A percentile compares a stretch with the other conserved stretches of the same genome.
phyloP scores from a whole-genome alignment of 768 basidiomycete species.

The Amanita rimosa region DNA sequence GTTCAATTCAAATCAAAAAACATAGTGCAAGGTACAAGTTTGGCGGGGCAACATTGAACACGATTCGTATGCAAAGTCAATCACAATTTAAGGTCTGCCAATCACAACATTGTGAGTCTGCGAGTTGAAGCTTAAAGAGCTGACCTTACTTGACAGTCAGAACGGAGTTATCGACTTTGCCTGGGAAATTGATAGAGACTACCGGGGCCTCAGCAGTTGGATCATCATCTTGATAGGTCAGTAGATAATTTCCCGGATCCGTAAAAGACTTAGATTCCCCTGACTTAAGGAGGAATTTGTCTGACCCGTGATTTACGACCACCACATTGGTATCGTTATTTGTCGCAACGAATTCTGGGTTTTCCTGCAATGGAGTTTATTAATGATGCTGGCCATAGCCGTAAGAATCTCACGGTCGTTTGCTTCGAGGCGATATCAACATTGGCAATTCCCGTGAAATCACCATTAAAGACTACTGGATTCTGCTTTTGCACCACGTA shows the following conservation, averaged over 20 bases:
- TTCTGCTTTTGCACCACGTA: neutral
- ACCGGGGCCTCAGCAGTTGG: neutral
- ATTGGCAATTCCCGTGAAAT: neutral
- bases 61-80: no score
- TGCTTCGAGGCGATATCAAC: neutral
- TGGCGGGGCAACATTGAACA: no score
- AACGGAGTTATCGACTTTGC: neutral
- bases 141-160: neutral
- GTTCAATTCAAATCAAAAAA: neutral
- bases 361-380: neutral
- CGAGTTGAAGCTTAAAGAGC: neutral
- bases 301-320: neutral
- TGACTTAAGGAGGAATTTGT: neutral
- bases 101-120: no score
- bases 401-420: neutral
- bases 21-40: neutral
- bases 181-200: neutral
- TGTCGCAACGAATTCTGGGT: neutral
- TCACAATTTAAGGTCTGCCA: no score
- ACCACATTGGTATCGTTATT: neutral
- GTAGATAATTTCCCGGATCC: neutral
- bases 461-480: neutral
- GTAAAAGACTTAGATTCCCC: neutral
- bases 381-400: neutral
- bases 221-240: neutral